A percentile compares a stretch with the other conserved stretches of the same genome.
Conservation (phyloP, 352 stramenopile genomes). For the Bremia lactucae region DNA sequence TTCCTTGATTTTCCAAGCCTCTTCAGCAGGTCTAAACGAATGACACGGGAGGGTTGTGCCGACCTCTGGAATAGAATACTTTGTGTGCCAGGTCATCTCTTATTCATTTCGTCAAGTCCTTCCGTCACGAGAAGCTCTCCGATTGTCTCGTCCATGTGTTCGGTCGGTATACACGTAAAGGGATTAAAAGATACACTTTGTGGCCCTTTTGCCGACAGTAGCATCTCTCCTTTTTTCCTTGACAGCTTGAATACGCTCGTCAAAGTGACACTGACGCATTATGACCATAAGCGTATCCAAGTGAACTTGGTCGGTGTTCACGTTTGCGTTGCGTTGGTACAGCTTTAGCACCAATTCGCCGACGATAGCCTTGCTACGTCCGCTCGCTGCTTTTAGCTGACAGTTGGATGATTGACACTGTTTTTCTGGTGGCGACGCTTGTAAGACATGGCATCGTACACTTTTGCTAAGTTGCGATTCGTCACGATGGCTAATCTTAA, state of each 20-base stretch:
- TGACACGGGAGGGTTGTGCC: conserved; percentile 13
- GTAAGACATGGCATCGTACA: conserved; percentile 62
- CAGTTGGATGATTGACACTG: not conserved
- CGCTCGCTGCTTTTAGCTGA: conserved; percentile 49
- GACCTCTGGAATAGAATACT: conserved; percentile 14
- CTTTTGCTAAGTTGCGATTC: conserved; percentile 58
- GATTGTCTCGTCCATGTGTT: conserved; percentile 44
- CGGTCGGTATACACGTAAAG: conserved; percentile 47
- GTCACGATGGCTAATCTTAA: conserved; percentile 49
- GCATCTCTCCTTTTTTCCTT: conserved; percentile 13
- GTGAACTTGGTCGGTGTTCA: conserved; percentile 21
- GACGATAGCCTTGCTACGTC: conserved; percentile 60
- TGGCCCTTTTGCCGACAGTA: conserved; percentile 20
- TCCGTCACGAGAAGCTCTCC: conserved; percentile 43
- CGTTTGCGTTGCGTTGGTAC: conserved; percentile 5
- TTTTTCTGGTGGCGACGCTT: conserved; percentile 1
- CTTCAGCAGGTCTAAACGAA: conserved; percentile 14
- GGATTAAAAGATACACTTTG: conserved; percentile 42
- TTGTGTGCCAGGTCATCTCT: conserved; percentile 25
- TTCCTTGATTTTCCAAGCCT: not conserved
- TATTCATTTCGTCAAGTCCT: conserved; percentile 15
- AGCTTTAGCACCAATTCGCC: conserved; percentile 53
- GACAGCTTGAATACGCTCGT: conserved; percentile 15
- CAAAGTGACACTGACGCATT: conserved; percentile 58
- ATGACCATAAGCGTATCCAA: conserved; percentile 41